A percentile compares a stretch with the other conserved stretches of the same genome.
Evolutionary conservation across 805 yeast genomes (phyloP).

Genomic region (Candida dajiaensis): DNA sequence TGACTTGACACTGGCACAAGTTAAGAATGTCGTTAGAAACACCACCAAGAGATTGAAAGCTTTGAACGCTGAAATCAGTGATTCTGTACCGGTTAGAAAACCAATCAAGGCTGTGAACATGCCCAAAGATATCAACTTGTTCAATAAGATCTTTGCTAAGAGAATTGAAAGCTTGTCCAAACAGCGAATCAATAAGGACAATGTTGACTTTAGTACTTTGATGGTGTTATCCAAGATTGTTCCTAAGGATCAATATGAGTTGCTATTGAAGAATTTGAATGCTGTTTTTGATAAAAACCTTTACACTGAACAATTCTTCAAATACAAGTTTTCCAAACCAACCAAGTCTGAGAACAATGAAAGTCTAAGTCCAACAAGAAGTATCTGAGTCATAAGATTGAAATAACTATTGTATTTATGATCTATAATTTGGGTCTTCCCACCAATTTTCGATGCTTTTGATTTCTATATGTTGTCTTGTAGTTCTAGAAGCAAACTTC

Average conservation of each 20-base stretch:
- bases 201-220: conserved; percentile 11
- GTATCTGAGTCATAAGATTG: neutral
- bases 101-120: conserved; percentile 5
- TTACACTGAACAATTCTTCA: conserved; percentile 5
- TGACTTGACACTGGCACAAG: conserved; percentile 1
- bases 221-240: conserved; percentile 10
- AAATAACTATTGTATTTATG: neutral
- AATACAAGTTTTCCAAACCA: neutral
- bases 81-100: conserved; percentile 6
- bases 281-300: conserved; percentile 2
- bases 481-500: conserved; percentile 11
- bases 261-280: conserved; percentile 4
- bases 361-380: neutral
- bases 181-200: conserved; percentile 3
- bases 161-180: conserved; percentile 7
- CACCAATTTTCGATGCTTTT: conserved; percentile 12
- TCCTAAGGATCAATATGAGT: conserved; percentile 3
- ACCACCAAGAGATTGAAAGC: conserved; percentile 6
- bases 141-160: conserved; percentile 4
- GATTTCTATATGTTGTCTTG: conserved; percentile 16
- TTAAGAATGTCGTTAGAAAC: conserved; percentile 7
- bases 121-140: conserved; percentile 2
- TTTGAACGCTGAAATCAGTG: conserved; percentile 1
- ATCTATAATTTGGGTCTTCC: conserved; percentile 2
- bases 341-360: neutral